Conservation (phyloP, 306 rosid species). For the Sindora glabra region DNA sequence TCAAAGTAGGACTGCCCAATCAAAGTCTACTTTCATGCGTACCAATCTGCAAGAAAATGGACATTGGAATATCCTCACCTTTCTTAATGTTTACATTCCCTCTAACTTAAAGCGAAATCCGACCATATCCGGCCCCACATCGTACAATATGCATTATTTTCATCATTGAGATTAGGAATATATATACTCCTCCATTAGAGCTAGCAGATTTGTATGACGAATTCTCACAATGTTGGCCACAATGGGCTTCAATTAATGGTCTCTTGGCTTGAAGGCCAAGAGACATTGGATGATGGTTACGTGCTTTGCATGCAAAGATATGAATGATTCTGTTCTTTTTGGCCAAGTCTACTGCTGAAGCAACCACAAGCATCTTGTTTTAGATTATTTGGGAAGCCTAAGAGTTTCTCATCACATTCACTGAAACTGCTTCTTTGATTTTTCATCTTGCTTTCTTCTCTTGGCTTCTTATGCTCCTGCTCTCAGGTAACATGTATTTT, state of each 20-base stretch:
- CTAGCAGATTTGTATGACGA: constrained; percentile 10
- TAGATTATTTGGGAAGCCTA: too few relatives aligned
- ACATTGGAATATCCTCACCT: not conserved
- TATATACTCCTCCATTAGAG: not conserved
- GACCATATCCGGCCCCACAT: constrained; percentile 22
- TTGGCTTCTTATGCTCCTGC: constrained; percentile 4
- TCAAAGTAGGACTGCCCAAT: too few relatives aligned
- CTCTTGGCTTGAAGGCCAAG: constrained; percentile 68
- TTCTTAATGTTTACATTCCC: not conserved
- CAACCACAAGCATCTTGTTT: not conserved
- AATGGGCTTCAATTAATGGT: too few relatives aligned
- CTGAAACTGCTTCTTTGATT: not conserved
- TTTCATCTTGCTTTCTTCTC: not conserved
- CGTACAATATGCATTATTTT: constrained; percentile 13
- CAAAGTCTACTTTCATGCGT: too few relatives aligned
- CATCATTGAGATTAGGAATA: constrained; percentile 1
- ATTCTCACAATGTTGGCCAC: constrained; percentile 11
- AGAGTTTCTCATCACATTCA: constrained; percentile 6
- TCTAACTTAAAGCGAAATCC: constrained; percentile 25
- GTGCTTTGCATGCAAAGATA: constrained; percentile 54
- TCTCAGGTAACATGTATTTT: constrained; percentile 12
- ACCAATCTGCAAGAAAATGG: not conserved
- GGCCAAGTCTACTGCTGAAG: constrained; percentile 14
- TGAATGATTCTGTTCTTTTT: constrained; percentile 22
- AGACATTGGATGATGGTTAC: constrained; percentile 47